Conservation (phyloP, 2,329 filamentous ascomycete genomes). For the Fusarium nodosum region DNA sequence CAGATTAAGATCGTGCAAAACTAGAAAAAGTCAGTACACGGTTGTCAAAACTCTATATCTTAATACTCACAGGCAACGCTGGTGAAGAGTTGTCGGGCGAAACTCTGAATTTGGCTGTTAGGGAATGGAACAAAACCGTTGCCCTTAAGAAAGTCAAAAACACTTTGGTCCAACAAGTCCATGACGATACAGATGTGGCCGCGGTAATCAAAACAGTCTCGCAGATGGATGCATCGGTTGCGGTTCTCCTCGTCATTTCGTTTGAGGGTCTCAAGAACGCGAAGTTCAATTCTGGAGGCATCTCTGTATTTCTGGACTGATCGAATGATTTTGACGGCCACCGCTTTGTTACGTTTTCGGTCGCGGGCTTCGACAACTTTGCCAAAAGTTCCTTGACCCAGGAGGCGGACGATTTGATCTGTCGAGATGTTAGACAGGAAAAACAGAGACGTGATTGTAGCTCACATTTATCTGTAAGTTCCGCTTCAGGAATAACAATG, state of each 20-base stretch:
- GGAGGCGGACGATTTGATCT: slow-evolving; percentile 90
- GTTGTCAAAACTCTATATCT: neutral
- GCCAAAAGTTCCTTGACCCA: slow-evolving; percentile 97
- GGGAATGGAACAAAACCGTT: slow-evolving; percentile 97
- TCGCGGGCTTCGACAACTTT: slow-evolving; percentile 97
- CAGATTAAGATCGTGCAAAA: slow-evolving; percentile 95
- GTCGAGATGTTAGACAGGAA: slow-evolving; percentile 21
- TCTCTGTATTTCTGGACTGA: slow-evolving; percentile 99
- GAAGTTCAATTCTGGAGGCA: slow-evolving; percentile 92
- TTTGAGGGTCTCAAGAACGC: slow-evolving; percentile 90
- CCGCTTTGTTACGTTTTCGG: slow-evolving; percentile 78
- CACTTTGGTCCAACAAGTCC: slow-evolving; percentile 88
- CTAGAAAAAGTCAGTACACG: slow-evolving; percentile 60
- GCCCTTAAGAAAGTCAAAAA: slow-evolving; percentile 97
- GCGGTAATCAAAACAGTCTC: slow-evolving; percentile 96
- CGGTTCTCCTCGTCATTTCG: slow-evolving; percentile 92
- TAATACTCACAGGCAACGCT: slow-evolving; percentile 89
- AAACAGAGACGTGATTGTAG: slow-evolving; percentile 40
- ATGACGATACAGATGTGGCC: slow-evolving; percentile 93
- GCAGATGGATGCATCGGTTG: slow-evolving; percentile 95
- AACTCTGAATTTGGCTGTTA: slow-evolving; percentile 97
- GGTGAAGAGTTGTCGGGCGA: slow-evolving; percentile 95
- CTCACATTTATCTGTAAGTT: slow-evolving; percentile 91
- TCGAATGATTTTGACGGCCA: slow-evolving; percentile 97
- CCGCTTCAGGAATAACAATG: slow-evolving; percentile 88